Percentiles rank a stretch among this genome's conserved stretches.
These are phyloP conservation scores for Blastobotrys serpentis DNA, from an alignment of 1,139 yeast genomes.

Conservation along the genomic window DNA sequence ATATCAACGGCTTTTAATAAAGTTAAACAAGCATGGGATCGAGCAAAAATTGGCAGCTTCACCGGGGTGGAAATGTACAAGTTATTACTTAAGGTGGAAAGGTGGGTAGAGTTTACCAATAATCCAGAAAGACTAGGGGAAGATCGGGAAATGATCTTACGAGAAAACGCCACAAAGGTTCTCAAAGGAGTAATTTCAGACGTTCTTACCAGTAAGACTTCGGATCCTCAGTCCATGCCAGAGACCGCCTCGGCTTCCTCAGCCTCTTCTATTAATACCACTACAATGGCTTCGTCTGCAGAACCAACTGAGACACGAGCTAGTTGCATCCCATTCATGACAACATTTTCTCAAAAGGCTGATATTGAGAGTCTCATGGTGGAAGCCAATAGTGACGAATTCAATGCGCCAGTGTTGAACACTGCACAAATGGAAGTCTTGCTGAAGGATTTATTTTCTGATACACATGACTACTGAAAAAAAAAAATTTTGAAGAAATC, in stretches of 20 bases:
- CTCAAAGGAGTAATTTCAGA: slow-evolving; percentile 8
- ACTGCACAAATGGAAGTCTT: slow-evolving; percentile 19
- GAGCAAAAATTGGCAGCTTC: neutral
- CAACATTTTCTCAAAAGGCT: neutral
- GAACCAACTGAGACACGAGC: neutral
- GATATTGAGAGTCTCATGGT: slow-evolving; percentile 1
- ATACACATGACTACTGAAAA: slow-evolving; percentile 1
- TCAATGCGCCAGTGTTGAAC: slow-evolving; percentile 15
- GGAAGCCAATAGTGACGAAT: slow-evolving; percentile 7
- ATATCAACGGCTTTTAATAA: slow-evolving; percentile 18
- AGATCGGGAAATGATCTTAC: slow-evolving; percentile 5
- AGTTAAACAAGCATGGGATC: slow-evolving; percentile 22
- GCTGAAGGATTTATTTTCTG: slow-evolving; percentile 17
- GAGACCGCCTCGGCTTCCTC: neutral
- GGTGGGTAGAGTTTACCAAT: slow-evolving; percentile 7
- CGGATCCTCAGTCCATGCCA: neutral
- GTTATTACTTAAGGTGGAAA: slow-evolving; percentile 13
- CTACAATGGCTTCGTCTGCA: neutral
- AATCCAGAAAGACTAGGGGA: slow-evolving; percentile 9
- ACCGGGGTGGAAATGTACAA: slow-evolving; percentile 4
- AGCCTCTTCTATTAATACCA: neutral
- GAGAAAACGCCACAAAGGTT: slow-evolving; percentile 7
- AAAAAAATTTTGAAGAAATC: slow-evolving; percentile 6
- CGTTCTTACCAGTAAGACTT: neutral
- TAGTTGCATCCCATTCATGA: no score